These are phyloP conservation scores for Cornus suecica DNA, from an alignment of 148 eudicot genomes.

Conservation along the genomic window DNA sequence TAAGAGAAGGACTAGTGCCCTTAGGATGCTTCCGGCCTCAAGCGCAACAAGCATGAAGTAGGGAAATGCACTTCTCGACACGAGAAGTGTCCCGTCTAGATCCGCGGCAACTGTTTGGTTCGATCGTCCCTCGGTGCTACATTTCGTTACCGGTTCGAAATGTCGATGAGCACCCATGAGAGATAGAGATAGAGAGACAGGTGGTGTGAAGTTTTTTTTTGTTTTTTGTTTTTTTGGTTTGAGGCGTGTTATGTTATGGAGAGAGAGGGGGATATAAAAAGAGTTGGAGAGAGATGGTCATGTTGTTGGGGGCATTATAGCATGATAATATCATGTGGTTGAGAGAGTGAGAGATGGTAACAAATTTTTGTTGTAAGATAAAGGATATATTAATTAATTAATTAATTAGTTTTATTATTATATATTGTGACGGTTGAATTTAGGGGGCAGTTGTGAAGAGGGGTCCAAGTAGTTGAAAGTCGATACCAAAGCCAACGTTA, in stretches of 20 bases:
- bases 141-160: conserved; percentile 44
- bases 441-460: conserved; percentile 18
- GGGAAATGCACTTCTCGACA: conserved; percentile 55
- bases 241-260: not conserved
- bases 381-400: too few species aligned
- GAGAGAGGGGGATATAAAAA: conserved; percentile 24
- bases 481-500: conserved; percentile 23
- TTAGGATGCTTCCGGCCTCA: conserved; percentile 65
- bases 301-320: not conserved
- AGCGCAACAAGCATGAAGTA: conserved; percentile 67
- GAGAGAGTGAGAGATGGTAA: conserved; percentile 10
- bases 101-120: conserved; percentile 60
- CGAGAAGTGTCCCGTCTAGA: conserved; percentile 71
- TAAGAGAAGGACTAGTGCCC: conserved; percentile 47
- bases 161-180: conserved; percentile 38
- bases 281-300: conserved; percentile 9
- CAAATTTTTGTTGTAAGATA: not conserved
- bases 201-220: not conserved
- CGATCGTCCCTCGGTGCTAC: conserved; percentile 40
- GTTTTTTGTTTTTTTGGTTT: not conserved
- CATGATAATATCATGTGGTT: conserved; percentile 15
- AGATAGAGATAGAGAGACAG: not conserved
- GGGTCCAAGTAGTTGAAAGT: conserved; percentile 38
- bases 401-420: too few species aligned
- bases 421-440: conserved; percentile 2